Base-by-base conservation (phyloP, 768 basidiomycete species). In the Saitozyma podzolica region DNA sequence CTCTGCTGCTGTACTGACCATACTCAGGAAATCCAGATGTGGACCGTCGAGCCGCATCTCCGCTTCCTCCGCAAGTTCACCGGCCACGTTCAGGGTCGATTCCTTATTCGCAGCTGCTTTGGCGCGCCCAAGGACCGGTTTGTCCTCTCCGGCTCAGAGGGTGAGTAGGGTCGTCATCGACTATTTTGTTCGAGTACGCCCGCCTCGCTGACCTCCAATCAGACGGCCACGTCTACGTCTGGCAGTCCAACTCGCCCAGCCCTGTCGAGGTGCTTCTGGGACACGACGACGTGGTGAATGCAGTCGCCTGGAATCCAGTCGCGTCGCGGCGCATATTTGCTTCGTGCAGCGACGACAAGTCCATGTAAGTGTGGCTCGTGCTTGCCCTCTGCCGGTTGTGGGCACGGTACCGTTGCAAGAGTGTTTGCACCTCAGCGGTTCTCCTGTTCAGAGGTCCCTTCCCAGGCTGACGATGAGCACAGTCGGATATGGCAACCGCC, bases 181-280 rank as follows among this genome's bases (percentile, higher is more conserved):
- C n/a, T n/a, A n/a, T n/a, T n/a, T n/a, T n/a, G n/a, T n/a, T n/a
- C n/a, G n/a, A n/a, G n/a, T n/a, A n/a, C n/a, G n/a, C n/a, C n/a
- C n/a, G n/a, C n/a, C n/a, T 50, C 9, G 51, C 70, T 64, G 64
- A 66, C 48, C 16, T 19, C 45, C 20, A 43, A 60, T 56, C 76
- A 98, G 96, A 99, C 80, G 86, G 88, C 50, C 89, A 89, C 65
- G 88, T 98, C 50, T 96, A 97, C 81, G 86, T 97, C 42, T 99
- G 95, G 94, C 91, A 97, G 77, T 86, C 89, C 51, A 89, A 91
- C 70, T 88, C 89, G 9, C 89, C 89, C 2, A 82, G 84, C 3
- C 83, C 94, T 50, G 83, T 98, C n/a, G 92, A 96, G 78, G 84
- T 87, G n/a, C 84, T 99, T 3, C 78, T 85, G 3, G 96, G 96